Evolutionary conservation across 169 alveolate species (phyloP), one percentile per base, ranked within the genome.

Genomic region (Cryptosporidium xiaoi): DNA sequence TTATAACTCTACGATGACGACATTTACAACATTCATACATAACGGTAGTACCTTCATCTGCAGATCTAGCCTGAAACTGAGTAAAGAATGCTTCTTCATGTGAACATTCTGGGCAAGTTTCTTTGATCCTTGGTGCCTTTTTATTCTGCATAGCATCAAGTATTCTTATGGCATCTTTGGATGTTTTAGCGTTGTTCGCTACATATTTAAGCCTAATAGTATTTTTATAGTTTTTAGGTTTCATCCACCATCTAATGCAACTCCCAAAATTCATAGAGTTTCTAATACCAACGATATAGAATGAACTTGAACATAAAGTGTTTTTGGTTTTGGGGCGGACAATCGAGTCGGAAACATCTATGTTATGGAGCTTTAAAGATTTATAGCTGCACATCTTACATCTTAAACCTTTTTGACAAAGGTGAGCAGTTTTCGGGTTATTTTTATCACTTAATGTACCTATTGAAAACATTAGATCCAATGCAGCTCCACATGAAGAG

Each of bases 21-120:
- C 97, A 94, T 64, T 66, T 82, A 18, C 92, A 92, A 64, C 97
- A 94, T 58, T 92, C 95, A 90, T 92, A 94, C 95, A 94, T 94
- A 50, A 94, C 93, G 16, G 96, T 93, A 83, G 94, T 92, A 16
- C 97, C 97, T 83, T 94, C 97, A 65, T 94, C 97, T n/a, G 97
- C 97, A 40, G 96, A 93, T 48, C 97, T 90, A 5, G 97, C 96
- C 71, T 94, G 97, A 82, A 94, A 93, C 65, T 94, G 94, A 51
- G 95, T 91, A 82, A 91, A 94, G 83, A 91, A 89, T 46, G 93
- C 93, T 46, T 91, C 93, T 60, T 93, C 93, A 65, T 91, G 90
- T 29, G 96, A 95, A 83, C 97, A 94, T 67, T 94, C 93, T 20
- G 92, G 93, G 51, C 97, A 94, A 40, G 87, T 66, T 84, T 93